These are phyloP conservation scores for Pseudovirgaria hyperparasitica DNA, from an alignment of 2,329 filamentous ascomycete species.

Conservation along the genomic window DNA sequence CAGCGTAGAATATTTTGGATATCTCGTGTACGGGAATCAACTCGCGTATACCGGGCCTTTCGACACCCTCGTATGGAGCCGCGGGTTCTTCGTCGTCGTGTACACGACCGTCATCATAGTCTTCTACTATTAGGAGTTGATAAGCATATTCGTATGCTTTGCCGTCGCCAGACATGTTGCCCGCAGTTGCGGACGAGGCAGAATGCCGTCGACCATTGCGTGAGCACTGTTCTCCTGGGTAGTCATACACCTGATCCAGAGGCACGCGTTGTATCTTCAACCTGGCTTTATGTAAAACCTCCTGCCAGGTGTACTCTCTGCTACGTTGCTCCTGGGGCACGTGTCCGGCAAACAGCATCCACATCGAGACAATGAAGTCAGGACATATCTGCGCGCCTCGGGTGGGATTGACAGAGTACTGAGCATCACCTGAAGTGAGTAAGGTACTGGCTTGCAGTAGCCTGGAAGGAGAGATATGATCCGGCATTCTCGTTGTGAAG, in stretches of 20 bases:
- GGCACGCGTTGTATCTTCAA: conserved; percentile 67
- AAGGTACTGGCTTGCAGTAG: conserved; percentile 88
- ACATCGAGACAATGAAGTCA: conserved; percentile 73
- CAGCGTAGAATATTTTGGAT: conserved; percentile 86
- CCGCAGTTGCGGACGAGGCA: conserved; percentile 9
- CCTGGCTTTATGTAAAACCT: conserved; percentile 85
- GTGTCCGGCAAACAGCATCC: conserved; percentile 89
- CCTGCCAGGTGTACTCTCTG: conserved; percentile 75
- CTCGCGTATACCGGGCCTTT: conserved; percentile 51
- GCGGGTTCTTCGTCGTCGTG: conserved; percentile 48
- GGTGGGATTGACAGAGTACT: conserved; percentile 55
- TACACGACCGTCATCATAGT: conserved; percentile 59
- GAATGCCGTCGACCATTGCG: not conserved
- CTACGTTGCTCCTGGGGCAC: conserved; percentile 44
- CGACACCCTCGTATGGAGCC: conserved; percentile 47
- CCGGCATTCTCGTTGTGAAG: conserved; percentile 64
- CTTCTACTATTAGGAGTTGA: conserved; percentile 70
- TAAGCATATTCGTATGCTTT: conserved; percentile 59
- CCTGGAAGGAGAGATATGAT: conserved; percentile 78
- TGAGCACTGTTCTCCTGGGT: conserved; percentile 10
- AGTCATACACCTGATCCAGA: conserved; percentile 40
- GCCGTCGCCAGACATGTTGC: conserved; percentile 11
- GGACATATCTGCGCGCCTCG: conserved; percentile 72
- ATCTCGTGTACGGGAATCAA: conserved; percentile 60
- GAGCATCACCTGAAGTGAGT: conserved; percentile 72